These are phyloP conservation scores for Calonectria ilicicola DNA, from an alignment of 2,329 filamentous ascomycete species.

Conservation along the genomic window DNA sequence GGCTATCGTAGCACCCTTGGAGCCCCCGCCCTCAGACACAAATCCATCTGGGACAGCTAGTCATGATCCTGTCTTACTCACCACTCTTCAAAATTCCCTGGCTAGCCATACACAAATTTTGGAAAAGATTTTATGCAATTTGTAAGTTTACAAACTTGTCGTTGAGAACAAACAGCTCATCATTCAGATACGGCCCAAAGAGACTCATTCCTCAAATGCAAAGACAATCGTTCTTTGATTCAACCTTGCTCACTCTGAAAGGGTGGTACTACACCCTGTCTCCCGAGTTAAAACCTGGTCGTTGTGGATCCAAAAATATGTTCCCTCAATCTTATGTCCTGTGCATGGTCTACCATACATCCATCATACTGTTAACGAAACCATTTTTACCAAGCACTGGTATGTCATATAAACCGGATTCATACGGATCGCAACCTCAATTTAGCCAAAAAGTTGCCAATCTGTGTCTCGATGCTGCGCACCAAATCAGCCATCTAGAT, in stretches of 20 bases:
- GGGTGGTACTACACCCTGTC: slow-evolving; percentile 1
- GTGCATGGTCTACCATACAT: slow-evolving; percentile 15
- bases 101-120: slow-evolving; percentile 12
- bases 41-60: neutral
- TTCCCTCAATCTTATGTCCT: neutral
- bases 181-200: slow-evolving; percentile 5
- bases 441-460: neutral
- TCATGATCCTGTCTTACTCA: neutral
- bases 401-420: neutral
- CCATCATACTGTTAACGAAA: neutral
- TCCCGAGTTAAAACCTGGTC: neutral
- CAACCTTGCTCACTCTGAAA: neutral
- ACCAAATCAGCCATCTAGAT: neutral
- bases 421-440: neutral
- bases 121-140: slow-evolving; percentile 14
- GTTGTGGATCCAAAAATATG: neutral
- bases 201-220: neutral
- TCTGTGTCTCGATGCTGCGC: neutral
- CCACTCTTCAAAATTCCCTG: neutral
- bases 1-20: neutral
- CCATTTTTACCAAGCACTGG: neutral
- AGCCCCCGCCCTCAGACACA: fast-evolving
- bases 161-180: neutral
- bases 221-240: slow-evolving; percentile 3
- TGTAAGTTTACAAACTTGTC: neutral